Base-by-base conservation (phyloP, 192 early-diverging fungal species). In the Coemansia sp. region DNA sequence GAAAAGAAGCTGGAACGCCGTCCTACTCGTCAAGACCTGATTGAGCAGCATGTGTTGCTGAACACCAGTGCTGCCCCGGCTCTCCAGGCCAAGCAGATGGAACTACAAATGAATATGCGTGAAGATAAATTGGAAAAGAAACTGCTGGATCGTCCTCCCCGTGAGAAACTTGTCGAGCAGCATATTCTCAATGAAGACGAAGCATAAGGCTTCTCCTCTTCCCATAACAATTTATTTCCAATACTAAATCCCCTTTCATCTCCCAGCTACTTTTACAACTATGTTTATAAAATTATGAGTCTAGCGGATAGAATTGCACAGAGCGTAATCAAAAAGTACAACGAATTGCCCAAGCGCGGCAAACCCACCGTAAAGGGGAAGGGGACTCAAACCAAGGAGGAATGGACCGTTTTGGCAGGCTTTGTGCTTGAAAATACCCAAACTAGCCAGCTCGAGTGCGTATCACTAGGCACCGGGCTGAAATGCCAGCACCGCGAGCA, bases 391-490 rank as follows among this genome's bases (percentile, higher is more conserved):
- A 14, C n/a, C 1, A 79, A 79, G 56, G 51, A 78, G 10, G 90
- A 93, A 64, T 96, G 92, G 93, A 96, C 92, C 0, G 87, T 94
- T 2, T 77, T 96, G 13, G 88, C 88, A 0, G 91, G 85, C 0
- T 85, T 96, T 57, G 84, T 90, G 21, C 9, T 72, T 2, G 59
- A 72, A 26, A 36, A 59, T 21, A 56, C 59, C 20, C 16, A 35
- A 23, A 31, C 15, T 33, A 14, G 37, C 16, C 26, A 20, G 7
- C 42, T 61, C 16, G 18, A 37, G n/a, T 78, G 74, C 31, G 68
- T 71, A 11, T 46, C 74, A 9, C 53, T 79, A 21, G 76, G 91
- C 6, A 92, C 92, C 2, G 94, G 94, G 11, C 79, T 92, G 21
- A 96, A 94, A 70, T 96, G 94, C 50, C 71, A 91, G 30, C 74